Conservation (phyloP, 495 filamentous ascomycete species). For the Lasiosphaeriaceae sp. region DNA sequence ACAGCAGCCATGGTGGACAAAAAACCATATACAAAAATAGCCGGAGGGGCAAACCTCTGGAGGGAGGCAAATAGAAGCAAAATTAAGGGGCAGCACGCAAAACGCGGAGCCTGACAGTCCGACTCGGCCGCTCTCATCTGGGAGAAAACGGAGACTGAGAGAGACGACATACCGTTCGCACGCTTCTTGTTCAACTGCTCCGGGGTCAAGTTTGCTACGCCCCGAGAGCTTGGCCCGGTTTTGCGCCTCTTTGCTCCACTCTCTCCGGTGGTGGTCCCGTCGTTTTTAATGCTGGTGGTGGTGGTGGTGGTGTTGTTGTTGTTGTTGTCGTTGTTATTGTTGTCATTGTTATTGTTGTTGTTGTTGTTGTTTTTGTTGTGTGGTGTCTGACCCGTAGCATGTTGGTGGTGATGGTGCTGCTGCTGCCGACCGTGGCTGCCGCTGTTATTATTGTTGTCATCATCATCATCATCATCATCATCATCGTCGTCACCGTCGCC, state of each 20-base stretch:
- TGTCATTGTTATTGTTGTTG: background rate
- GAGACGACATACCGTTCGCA: slow-evolving; percentile 55
- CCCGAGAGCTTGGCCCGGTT: slow-evolving; percentile 43
- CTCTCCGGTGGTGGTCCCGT: background rate
- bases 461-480: background rate
- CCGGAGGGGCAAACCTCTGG: no score
- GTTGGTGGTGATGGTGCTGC: background rate
- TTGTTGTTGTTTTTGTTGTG: background rate
- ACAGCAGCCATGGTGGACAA: no score
- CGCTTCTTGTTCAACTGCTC: slow-evolving; percentile 72
- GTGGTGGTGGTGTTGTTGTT: background rate
- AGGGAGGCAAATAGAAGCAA: no score
- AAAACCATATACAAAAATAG: no score
- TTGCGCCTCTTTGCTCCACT: slow-evolving; percentile 34
- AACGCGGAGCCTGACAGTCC: no score
- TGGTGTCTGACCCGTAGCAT: no score
- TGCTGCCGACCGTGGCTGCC: background rate
- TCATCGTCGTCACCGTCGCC: background rate
- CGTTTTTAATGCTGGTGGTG: background rate
- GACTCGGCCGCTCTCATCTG: no score
- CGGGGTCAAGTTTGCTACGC: slow-evolving; percentile 65
- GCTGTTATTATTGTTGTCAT: background rate
- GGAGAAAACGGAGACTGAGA: no score
- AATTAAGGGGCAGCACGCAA: no score
- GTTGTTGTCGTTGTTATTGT: background rate